A percentile compares a stretch with the other conserved stretches of the same genome.
phyloP scores from a whole-genome alignment of 805 yeast genomes.

The Saturnispora silvae region DNA sequence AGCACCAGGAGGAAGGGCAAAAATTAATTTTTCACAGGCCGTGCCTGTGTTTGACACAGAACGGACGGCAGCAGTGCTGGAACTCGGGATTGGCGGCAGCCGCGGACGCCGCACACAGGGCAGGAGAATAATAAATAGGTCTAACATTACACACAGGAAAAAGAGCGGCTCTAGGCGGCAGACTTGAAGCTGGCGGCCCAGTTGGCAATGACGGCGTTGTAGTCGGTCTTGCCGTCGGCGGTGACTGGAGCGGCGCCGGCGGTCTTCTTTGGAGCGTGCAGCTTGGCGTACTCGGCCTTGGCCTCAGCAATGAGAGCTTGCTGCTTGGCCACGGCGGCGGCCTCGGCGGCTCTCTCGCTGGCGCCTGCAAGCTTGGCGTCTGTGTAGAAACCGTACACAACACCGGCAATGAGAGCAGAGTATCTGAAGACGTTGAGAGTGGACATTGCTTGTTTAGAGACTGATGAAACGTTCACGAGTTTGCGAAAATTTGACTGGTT shows the following conservation, averaged over 20 bases:
- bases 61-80: no score
- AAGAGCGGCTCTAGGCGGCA: neutral
- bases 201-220: slow-evolving; percentile 52
- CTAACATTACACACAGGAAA: no score
- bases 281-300: slow-evolving; percentile 74
- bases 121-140: no score
- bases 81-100: no score
- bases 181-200: slow-evolving; percentile 33
- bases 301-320: slow-evolving; percentile 78
- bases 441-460: neutral
- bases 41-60: no score
- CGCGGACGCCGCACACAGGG: no score
- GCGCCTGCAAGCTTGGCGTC: slow-evolving; percentile 55
- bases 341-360: slow-evolving; percentile 49
- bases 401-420: slow-evolving; percentile 81
- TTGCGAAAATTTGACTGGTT: no score
- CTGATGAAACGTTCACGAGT: no score
- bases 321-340: slow-evolving; percentile 49
- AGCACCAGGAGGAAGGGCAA: no score
- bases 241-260: slow-evolving; percentile 47
- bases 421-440: slow-evolving; percentile 70
- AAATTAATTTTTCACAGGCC: no score
- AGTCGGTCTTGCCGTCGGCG: slow-evolving; percentile 86
- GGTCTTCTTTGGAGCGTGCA: slow-evolving; percentile 35
- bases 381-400: slow-evolving; percentile 81